phyloP scores from a whole-genome alignment of 2,329 filamentous ascomycete species.

The Metarhizium sp. region DNA sequence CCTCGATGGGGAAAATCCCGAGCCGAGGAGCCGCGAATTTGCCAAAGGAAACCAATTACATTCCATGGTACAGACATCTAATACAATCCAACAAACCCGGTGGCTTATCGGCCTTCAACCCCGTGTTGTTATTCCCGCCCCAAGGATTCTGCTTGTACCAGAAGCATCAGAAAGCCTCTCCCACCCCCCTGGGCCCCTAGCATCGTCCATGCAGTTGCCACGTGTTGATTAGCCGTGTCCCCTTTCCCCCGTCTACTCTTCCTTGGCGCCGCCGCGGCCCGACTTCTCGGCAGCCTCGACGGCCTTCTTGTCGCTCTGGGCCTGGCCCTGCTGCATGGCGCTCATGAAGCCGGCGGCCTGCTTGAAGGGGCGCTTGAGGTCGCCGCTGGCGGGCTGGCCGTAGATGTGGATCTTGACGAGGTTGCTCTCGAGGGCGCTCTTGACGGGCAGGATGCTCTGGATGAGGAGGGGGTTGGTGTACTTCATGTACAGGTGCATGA shows the following conservation, averaged over 20 bases:
- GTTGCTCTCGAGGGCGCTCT: conserved; percentile 91
- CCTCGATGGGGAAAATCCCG: not conserved
- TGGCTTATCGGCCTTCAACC: not conserved
- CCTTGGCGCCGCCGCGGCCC: conserved; percentile 61
- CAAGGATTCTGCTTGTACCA: not conserved
- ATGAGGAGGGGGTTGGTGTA: conserved; percentile 99
- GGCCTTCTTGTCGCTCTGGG: conserved; percentile 88
- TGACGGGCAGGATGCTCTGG: conserved; percentile 96
- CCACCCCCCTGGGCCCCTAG: too few species aligned
- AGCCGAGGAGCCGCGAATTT: not conserved
- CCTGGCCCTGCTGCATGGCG: conserved; percentile 60
- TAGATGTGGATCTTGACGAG: conserved; percentile 92
- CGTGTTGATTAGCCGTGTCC: not conserved
- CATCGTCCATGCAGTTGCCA: not conserved
- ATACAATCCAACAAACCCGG: not conserved
- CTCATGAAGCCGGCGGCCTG: conserved; percentile 72
- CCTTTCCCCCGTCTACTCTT: conserved; percentile 43
- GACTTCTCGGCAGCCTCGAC: conserved; percentile 72
- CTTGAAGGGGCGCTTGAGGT: conserved; percentile 97
- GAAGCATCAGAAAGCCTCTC: not conserved
- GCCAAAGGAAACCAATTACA: not conserved
- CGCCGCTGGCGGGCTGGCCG: conserved; percentile 76
- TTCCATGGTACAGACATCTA: not conserved
- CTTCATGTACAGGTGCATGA: conserved; percentile 99
- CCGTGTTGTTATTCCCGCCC: not conserved